phyloP scores from a whole-genome alignment of 2,329 filamentous ascomycete species.

The Cladosporium sp. region DNA sequence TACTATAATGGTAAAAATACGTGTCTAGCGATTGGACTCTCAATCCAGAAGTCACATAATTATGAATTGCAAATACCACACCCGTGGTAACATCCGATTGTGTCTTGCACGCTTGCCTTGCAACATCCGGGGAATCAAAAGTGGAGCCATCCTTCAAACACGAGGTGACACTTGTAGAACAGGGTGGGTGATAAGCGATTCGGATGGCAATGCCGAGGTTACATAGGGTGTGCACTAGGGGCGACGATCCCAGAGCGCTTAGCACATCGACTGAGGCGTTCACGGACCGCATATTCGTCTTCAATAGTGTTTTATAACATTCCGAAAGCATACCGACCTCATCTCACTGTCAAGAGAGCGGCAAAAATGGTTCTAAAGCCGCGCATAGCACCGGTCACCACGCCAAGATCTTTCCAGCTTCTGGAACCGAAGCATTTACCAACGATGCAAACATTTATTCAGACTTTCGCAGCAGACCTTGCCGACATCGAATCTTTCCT shows the following conservation, averaged over 20 bases:
- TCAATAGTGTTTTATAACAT: background rate
- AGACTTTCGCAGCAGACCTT: background rate
- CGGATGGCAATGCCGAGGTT: background rate
- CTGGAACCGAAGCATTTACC: background rate
- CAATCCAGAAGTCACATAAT: no score
- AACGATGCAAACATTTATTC: background rate
- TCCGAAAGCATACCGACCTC: no score
- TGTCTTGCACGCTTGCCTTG: no score
- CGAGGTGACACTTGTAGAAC: background rate
- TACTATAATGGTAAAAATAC: no score
- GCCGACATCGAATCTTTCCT: background rate
- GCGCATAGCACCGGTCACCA: background rate
- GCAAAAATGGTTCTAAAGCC: background rate
- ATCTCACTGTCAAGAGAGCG: no score
- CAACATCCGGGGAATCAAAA: no score
- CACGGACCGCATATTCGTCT: background rate
- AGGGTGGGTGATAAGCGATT: background rate
- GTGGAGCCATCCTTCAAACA: no score
- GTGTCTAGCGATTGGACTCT: no score
- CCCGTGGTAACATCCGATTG: no score
- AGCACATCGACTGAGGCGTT: background rate
- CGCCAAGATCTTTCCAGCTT: background rate
- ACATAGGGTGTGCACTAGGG: background rate
- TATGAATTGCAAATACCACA: no score
- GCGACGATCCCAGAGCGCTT: background rate